Evolutionary conservation across 768 basidiomycete species (phyloP).

Genomic region (Mycena leptocephala): DNA sequence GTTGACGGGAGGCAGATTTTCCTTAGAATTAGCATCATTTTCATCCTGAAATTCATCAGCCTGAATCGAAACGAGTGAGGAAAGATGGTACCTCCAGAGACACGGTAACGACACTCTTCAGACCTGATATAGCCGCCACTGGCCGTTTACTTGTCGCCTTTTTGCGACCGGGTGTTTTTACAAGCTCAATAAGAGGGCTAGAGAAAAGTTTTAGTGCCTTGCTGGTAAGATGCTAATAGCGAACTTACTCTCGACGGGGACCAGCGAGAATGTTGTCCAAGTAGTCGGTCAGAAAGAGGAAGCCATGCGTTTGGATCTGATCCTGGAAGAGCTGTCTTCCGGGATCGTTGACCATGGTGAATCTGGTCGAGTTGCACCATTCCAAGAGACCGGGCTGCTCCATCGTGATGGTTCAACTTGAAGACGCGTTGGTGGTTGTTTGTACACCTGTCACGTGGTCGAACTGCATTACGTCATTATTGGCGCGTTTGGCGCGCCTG

Average conservation of each 20-base stretch:
- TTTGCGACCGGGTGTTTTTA: constrained; percentile 89
- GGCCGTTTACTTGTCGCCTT: constrained; percentile 69
- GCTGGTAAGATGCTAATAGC: background rate
- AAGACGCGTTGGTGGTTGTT: constrained; percentile 32
- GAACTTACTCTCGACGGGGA: constrained; percentile 75
- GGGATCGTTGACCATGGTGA: constrained; percentile 81
- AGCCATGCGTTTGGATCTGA: constrained; percentile 83
- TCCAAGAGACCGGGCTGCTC: constrained; percentile 69
- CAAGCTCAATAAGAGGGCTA: constrained; percentile 84
- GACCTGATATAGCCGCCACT: constrained; percentile 62
- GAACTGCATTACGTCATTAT: constrained; percentile 14
- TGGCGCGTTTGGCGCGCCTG: constrained; percentile 17
- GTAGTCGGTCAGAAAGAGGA: constrained; percentile 86
- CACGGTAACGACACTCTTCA: constrained; percentile 56
- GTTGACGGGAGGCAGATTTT: constrained; percentile 61
- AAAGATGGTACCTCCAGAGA: constrained; percentile 62
- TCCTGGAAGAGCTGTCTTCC: constrained; percentile 81
- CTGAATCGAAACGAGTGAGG: background rate
- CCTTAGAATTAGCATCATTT: constrained; percentile 51
- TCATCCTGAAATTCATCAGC: constrained; percentile 48
- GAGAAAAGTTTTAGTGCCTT: background rate
- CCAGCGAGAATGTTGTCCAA: constrained; percentile 81
- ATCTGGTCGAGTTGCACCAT: constrained; percentile 80
- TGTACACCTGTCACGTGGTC: constrained; percentile 26
- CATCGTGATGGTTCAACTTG: constrained; percentile 48